Evolutionary conservation across 371 early-diverging fungal genomes (phyloP), one percentile per base, ranked within the genome.

Genomic region (Circinella minor): DNA sequence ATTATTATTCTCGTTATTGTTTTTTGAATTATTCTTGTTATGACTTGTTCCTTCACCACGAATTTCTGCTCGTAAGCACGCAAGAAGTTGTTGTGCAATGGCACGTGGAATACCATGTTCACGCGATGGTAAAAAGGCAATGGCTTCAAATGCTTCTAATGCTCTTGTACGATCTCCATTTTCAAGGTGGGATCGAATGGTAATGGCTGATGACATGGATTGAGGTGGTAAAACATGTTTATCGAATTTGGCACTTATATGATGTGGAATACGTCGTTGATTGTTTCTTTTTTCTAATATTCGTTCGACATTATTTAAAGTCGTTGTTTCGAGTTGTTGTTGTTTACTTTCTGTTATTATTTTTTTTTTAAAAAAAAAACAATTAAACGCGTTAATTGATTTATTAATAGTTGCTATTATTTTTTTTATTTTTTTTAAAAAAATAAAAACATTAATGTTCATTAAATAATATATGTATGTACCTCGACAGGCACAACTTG

Each of bases 91-190:
- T 36, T 67, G 70, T 62, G 63, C 63, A n/a, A 66, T 67, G 7
- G 48, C 18, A 18, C 55, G 69, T 55, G 72, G 65, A 17, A 60
- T 18, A 15, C 39, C 48, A 36, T n/a, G n/a, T n/a, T 70, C 43
- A 37, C 51, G 55, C 27, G 51, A 11, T 6, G 43, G 54, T 27
- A 51, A 47, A 61, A 49, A 20, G 10, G 48, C 61, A 15, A 61
- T 61, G 7, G 72, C 36, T 49, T 77, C 74, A 46, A 81, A 72
- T 39, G 66, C 27, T 54, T 71, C 71, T 79, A 79, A 81, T 0
- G 81, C 81, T 49, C 68, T 43, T 17, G 63, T 63, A 13, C 38
- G 27, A 14, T 81, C 63, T 0, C 69, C 68, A 4, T 62, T 55
- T 36, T 73, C 64, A 14, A 79, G 48, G 34, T 72, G 62, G 7